Base-by-base conservation (phyloP, 352 stramenopile genomes). In the Globisporangium perplexum region DNA sequence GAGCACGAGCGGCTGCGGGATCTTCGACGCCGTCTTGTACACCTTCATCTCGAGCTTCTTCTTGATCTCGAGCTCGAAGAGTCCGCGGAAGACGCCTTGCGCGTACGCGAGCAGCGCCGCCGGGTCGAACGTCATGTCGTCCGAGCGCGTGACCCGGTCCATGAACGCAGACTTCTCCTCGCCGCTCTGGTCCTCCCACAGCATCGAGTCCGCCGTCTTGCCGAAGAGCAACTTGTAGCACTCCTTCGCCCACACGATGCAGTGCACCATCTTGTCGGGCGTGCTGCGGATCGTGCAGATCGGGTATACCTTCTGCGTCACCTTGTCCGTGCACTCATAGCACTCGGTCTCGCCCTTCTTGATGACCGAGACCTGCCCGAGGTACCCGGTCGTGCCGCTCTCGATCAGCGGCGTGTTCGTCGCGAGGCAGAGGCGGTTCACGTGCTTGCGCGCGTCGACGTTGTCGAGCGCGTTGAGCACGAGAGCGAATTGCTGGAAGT, bases 381-480 rank as follows among this genome's bases (percentile, higher is more conserved):
- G 72, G 65, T 99, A 99, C 2, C 97, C 98, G 1, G 97, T 99
- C 11, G 98, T 99, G 26, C 98, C 98, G 54, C 93, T 98, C 71
- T 99, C 98, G 42, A 99, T 95, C 39, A 95, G 57, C n/a, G 85
- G 83, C 31, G 60, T 74, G 24, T 83, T 78, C 10, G 85, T 91
- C 12, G 83, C 82, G 15, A 99, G 77, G 66, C 97, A 99, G 18
- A 99, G 73, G 8, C 97, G 90, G 74, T 99, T 99, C 36, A 99
- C 97, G 56, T 99, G 96, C 62, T 98, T 96, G 45, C 98, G 83
- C 10, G 98, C 98, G 56, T 98, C 94, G 7, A 99, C 86, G 65
- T 99, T 99, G 81, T 99, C 98, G 23, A 99, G 78, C 7, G 97
- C 98, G 63, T 99, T 99, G 30, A 99, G 77, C n/a, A 99, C 96